Evolutionary conservation across 306 rosid genomes (phyloP).

Genomic region (Lotus japonicus): DNA sequence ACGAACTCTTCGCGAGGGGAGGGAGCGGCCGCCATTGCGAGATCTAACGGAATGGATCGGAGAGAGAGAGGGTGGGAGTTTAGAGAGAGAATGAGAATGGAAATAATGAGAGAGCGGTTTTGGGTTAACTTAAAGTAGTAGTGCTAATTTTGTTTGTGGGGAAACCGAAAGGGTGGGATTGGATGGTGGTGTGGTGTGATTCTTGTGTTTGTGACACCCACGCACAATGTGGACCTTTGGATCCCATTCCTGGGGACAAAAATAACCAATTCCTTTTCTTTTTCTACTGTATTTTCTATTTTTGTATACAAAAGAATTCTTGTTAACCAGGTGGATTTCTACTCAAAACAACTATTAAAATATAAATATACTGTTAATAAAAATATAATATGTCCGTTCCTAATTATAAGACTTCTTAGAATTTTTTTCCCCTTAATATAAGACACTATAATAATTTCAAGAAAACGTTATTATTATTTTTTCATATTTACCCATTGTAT

Average conservation of each 20-base stretch:
- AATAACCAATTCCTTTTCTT: not conserved
- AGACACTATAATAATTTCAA: no score
- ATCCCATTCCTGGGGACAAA: not conserved
- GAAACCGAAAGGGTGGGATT: constrained; percentile 20
- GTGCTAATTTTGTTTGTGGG: no score
- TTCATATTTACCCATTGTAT: no score
- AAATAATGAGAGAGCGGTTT: not conserved
- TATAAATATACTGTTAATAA: no score
- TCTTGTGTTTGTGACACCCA: constrained; percentile 32
- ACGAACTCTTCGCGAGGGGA: constrained; percentile 87
- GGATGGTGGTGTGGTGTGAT: not conserved
- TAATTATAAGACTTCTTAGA: no score
- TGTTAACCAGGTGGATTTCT: no score
- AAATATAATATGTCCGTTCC: no score
- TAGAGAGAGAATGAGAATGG: not conserved
- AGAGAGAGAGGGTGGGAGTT: not conserved
- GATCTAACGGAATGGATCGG: constrained; percentile 16
- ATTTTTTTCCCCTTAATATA: no score
- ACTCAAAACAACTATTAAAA: no score
- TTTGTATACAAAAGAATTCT: not conserved
- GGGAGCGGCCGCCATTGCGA: constrained; percentile 59
- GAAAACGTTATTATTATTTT: no score
- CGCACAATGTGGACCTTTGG: not conserved
- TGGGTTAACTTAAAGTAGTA: no score
- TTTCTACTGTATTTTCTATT: not conserved